Evolutionary conservation across 2,329 filamentous ascomycete species (phyloP).

Genomic region (Aspergillus alliaceus): DNA sequence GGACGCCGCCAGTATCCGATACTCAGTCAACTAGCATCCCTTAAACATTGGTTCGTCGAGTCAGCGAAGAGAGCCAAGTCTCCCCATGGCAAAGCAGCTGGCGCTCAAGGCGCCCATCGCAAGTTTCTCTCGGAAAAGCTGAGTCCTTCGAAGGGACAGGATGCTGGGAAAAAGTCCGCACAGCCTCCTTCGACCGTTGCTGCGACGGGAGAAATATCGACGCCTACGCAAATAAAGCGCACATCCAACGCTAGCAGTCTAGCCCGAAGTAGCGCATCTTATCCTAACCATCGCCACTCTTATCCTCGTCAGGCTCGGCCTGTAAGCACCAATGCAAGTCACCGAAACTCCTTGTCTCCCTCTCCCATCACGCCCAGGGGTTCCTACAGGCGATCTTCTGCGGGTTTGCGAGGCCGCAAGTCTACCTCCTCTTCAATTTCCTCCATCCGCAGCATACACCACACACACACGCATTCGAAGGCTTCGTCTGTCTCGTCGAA

Average conservation of each 20-base stretch:
- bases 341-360: slow-evolving; percentile 78
- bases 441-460: slow-evolving; percentile 86
- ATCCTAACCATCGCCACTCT: slow-evolving; percentile 43
- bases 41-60: slow-evolving; percentile 74
- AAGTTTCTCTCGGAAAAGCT: slow-evolving; percentile 42
- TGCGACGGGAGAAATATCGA: slow-evolving; percentile 28
- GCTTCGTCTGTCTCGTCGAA: slow-evolving; percentile 89
- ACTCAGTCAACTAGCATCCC: slow-evolving; percentile 64
- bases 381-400: slow-evolving; percentile 78
- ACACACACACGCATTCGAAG: slow-evolving; percentile 87
- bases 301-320: slow-evolving; percentile 39
- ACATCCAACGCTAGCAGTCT: slow-evolving; percentile 43
- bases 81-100: slow-evolving; percentile 43
- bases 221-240: slow-evolving; percentile 41
- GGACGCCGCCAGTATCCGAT: slow-evolving; percentile 62
- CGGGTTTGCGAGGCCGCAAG: slow-evolving; percentile 83
- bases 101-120: slow-evolving; percentile 28
- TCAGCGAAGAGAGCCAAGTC: slow-evolving; percentile 63
- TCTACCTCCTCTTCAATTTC: slow-evolving; percentile 95
- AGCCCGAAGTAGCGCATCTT: slow-evolving; percentile 43
- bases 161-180: slow-evolving; percentile 29
- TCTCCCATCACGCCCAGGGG: slow-evolving; percentile 85
- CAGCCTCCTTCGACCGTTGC: slow-evolving; percentile 23
- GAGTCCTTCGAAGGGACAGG: slow-evolving; percentile 40
- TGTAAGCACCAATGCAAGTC: slow-evolving; percentile 35